Percentiles rank a stretch among this genome's conserved stretches.
These are phyloP conservation scores for Waltiozyma sp. DNA, from an alignment of 1,139 yeast genomes.

Conservation along the genomic window DNA sequence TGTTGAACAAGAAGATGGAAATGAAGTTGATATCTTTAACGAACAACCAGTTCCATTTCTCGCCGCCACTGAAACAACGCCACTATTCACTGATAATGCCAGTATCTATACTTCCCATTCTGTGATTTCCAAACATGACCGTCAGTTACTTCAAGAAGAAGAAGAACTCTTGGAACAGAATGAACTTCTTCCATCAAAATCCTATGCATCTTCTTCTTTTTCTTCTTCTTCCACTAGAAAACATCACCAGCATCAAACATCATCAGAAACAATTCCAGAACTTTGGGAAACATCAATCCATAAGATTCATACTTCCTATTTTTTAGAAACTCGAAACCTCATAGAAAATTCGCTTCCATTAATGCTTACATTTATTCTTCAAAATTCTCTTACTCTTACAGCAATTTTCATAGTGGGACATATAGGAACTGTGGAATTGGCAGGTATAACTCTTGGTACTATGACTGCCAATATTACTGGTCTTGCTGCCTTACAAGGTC, in stretches of 20 bases:
- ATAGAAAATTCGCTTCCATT: slow-evolving; percentile 32
- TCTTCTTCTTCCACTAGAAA: background rate
- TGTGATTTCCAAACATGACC: background rate
- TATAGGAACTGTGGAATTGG: slow-evolving; percentile 34
- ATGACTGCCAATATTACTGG: slow-evolving; percentile 33
- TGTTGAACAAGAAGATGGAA: background rate
- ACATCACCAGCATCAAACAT: slow-evolving; percentile 3
- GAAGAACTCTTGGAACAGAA: slow-evolving; percentile 13
- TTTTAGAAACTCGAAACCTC: slow-evolving; percentile 12
- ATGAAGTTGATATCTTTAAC: background rate
- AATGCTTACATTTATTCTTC: slow-evolving; percentile 37
- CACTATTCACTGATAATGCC: background rate
- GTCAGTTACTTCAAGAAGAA: slow-evolving; percentile 13
- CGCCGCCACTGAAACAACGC: background rate
- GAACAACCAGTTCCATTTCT: background rate
- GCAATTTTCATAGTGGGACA: slow-evolving; percentile 41
- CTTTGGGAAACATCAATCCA: slow-evolving; percentile 16
- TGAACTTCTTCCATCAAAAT: slow-evolving; percentile 6
- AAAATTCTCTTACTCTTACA: slow-evolving; percentile 36
- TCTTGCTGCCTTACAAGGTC: slow-evolving; percentile 42
- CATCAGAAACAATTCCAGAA: slow-evolving; percentile 5
- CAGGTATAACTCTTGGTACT: slow-evolving; percentile 33
- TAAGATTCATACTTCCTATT: slow-evolving; percentile 11
- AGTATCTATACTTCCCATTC: background rate
- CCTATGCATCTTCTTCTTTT: background rate